Evolutionary conservation across 306 rosid genomes (phyloP), one percentile per base, ranked within the genome.

Genomic region (Rubus parviflorus): DNA sequence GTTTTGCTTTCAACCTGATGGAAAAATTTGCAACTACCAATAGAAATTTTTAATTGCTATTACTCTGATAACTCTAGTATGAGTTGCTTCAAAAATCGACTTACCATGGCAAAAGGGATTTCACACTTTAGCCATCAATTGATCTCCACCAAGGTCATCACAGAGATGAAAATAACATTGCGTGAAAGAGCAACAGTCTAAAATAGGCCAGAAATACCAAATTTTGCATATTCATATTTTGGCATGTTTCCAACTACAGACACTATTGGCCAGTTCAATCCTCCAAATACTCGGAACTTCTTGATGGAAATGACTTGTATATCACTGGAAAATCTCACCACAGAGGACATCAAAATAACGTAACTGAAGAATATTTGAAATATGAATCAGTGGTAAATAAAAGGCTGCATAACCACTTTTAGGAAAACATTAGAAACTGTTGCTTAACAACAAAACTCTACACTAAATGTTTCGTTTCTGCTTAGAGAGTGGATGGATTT

Each of bases 401-500:
- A 7, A 15, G 7, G 45, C 46, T 14, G 25, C 45, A 49, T 70
- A 70, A 23, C 74, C 74, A 8, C 45, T 70, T 25, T 3, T 2
- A 17, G 20, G 8, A 30, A 47, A 30, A 70, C 40, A 47, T 7
- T 16, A n/a, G 20, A 9, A 14, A 7, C 6, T 52, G 38, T 12
- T 15, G 37, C 75, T 19, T 35, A 43, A 56, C 63, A 56, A 35
- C 47, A 40, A 76, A 68, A 64, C 42, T 64, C 68, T 30, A 45
- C 35, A 20, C 35, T 0, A 45, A 48, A 4, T 12, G 73, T 16
- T 35, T 12, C 20, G 2, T 16, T 35, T 16, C 9, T 48, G 47
- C 51, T 52, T 43, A 76, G 20, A 48, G n/a, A 56, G 69, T 61
- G 70, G 77, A 68, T 58, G 49, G 63, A 49, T 68, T 82, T 78